A percentile compares a stretch with the other conserved stretches of the same genome.
These are phyloP conservation scores for Paecilomyces dactylethromorphus DNA, from an alignment of 2,329 filamentous ascomycete species.

Conservation along the genomic window DNA sequence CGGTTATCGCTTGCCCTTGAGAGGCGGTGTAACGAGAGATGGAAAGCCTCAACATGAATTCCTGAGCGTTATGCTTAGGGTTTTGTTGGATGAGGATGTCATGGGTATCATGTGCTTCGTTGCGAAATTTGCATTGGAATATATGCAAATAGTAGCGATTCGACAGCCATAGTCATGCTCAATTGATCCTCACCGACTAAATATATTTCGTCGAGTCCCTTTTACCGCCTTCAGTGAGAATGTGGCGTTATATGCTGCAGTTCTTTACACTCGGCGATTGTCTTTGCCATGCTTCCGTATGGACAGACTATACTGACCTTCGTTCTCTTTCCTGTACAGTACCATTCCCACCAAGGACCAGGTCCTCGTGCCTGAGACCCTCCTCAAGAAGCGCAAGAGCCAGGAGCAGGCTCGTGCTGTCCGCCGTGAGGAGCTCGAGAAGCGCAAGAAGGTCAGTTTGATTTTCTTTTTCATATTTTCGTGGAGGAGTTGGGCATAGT, in stretches of 20 bases:
- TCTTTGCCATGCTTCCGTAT: constrained; percentile 56
- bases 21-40: constrained; percentile 7
- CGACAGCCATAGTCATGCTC: constrained; percentile 11
- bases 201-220: constrained; percentile 73
- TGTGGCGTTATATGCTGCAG: constrained; percentile 82
- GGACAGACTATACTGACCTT: constrained; percentile 73
- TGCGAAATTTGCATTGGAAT: constrained; percentile 22
- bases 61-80: constrained; percentile 52
- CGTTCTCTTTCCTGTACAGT: constrained; percentile 45
- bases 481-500: constrained; percentile 44
- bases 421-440: constrained; percentile 68
- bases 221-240: constrained; percentile 65
- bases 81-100: constrained; percentile 69
- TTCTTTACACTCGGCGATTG: constrained; percentile 79
- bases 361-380: constrained; percentile 96
- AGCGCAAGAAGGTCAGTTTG: constrained; percentile 80
- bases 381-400: constrained; percentile 99
- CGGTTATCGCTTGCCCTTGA: constrained; percentile 4
- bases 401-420: constrained; percentile 98
- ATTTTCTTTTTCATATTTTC: constrained; percentile 16
- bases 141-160: constrained; percentile 18
- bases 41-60: constrained; percentile 45
- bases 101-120: constrained; percentile 19
- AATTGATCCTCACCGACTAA: constrained; percentile 66
- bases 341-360: constrained; percentile 90